A percentile compares a stretch with the other conserved stretches of the same genome.
phyloP scores from a whole-genome alignment of 345 rosid species.

The Eucalyptus grandis region DNA sequence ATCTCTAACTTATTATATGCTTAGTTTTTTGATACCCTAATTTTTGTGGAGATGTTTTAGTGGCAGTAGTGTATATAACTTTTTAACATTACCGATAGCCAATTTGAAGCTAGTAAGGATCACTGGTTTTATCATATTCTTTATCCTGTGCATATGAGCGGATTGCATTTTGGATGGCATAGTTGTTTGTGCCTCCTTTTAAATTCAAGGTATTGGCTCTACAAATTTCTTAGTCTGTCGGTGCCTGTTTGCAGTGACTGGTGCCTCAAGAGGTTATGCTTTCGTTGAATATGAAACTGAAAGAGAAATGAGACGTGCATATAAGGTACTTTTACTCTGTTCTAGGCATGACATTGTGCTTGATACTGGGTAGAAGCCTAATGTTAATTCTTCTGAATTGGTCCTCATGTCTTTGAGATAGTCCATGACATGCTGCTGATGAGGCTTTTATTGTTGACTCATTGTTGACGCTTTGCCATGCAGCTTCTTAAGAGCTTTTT shows the following conservation, averaged over 20 bases:
- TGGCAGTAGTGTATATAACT: not conserved
- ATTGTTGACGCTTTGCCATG: no score
- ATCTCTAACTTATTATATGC: not conserved
- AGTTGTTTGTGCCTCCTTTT: not conserved
- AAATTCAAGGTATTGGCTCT: not conserved
- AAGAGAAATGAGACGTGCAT: constrained; percentile 79
- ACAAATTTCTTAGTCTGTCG: not conserved
- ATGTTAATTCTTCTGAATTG: no score
- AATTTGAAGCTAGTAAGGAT: not conserved
- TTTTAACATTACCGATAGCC: not conserved
- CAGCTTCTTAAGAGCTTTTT: no score
- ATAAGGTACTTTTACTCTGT: constrained; percentile 34
- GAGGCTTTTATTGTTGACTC: no score
- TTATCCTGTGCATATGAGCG: not conserved
- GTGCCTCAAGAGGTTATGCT: constrained; percentile 80
- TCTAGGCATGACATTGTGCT: not conserved
- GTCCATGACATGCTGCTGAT: no score
- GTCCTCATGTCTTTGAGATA: no score
- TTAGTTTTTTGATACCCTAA: not conserved
- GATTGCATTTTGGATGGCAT: not conserved
- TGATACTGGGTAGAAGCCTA: no score
- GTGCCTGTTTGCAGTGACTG: constrained; percentile 41
- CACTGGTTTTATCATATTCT: not conserved
- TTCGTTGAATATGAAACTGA: constrained; percentile 83
- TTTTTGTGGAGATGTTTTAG: not conserved